Evolutionary conservation across 2,329 filamentous ascomycete species (phyloP), one percentile per base, ranked within the genome.

Genomic region (Botryosphaeria dothidea): DNA sequence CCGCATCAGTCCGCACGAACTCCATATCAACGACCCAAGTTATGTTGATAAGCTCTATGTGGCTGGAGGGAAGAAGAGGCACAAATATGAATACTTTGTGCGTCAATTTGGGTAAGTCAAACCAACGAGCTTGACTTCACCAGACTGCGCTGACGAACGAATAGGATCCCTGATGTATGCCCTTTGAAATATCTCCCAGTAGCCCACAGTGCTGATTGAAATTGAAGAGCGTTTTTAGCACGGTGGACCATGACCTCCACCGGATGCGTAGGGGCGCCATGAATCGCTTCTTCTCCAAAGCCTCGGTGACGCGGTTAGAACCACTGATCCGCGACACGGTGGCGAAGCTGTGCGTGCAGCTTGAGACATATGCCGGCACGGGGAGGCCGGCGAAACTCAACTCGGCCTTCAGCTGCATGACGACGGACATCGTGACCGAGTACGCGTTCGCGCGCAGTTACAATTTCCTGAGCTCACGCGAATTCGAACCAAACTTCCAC

Each of bases 381-480:
- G 38, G 31, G 25, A 29, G 62, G 27, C 51, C 61, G n/a, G n/a
- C 61, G 34, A 31, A n/a, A 11, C 27, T 65, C 13, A 38, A 34
- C 17, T 23, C 29, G 15, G 52, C 54, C 15, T 65, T 49, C 15
- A 29, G 46, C 46, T 49, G 46, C 46, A 49, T 49, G 46, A 29
- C 46, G 3, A 49, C 80, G 36, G 78, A 81, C 64, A 73, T 79
- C 17, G 77, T 78, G 58, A 75, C 73, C 0, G 69, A 77, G 19
- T 80, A 80, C 61, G 73, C 71, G 19, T 80, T 78, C 43, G 79
- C 73, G 13, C 71, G 71, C 66, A 73, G 68, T 56, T 71, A 71
- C 31, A 68, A 73, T 19, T 75, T 73, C 6, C 70, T 80, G 1
- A 71, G 75, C 1, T 61, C 71, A 9, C 70, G 71, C 4, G 67